These are phyloP conservation scores for Mentha longifolia DNA, from an alignment of 257 asterid genomes.

Conservation along the genomic window DNA sequence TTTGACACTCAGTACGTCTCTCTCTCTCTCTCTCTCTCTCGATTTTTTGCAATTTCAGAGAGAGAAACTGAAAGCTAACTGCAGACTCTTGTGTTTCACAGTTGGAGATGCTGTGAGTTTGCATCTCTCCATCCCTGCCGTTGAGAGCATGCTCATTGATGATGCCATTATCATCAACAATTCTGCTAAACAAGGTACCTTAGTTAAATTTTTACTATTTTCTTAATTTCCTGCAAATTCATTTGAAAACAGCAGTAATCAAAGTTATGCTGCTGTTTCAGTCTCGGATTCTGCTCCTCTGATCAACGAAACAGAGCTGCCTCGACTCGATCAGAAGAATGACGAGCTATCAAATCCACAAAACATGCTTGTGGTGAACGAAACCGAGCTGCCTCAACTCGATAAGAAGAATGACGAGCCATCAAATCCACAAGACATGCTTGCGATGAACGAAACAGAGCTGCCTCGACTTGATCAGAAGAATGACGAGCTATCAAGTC, in stretches of 20 bases:
- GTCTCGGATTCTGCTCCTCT: constrained; percentile 8
- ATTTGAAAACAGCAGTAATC: neutral
- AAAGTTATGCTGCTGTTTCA: neutral
- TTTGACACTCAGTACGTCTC: constrained; percentile 45
- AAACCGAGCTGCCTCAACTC: neutral
- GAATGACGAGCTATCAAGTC: no score
- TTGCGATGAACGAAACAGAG: no score
- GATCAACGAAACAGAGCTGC: neutral
- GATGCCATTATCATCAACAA: neutral
- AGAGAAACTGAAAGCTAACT: neutral
- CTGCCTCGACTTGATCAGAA: no score
- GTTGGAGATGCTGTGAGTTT: constrained; percentile 49
- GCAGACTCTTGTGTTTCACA: constrained; percentile 1
- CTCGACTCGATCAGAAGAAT: neutral
- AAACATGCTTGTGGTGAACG: neutral
- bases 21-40: neutral
- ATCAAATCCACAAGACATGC: no score
- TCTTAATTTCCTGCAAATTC: neutral
- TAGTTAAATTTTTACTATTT: neutral
- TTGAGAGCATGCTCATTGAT: constrained; percentile 38
- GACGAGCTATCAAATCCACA: neutral
- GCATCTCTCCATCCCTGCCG: constrained; percentile 43
- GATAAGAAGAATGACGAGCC: no score
- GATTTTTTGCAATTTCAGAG: neutral
- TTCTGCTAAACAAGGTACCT: constrained; percentile 30